Evolutionary conservation across 495 filamentous ascomycete species (phyloP).

Genomic region (Lasiosphaeris hirsuta): DNA sequence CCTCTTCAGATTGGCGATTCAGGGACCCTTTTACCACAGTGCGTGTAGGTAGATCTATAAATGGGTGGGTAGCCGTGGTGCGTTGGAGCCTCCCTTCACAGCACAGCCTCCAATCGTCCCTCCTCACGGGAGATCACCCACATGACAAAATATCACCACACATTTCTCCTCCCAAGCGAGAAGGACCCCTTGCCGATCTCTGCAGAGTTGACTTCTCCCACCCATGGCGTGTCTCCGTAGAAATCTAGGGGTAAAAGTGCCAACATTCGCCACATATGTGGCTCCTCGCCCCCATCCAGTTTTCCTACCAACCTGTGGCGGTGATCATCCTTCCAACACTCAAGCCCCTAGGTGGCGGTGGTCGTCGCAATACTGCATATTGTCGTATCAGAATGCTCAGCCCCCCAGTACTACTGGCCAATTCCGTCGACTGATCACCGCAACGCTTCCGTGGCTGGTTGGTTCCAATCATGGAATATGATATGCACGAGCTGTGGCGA

Average conservation of each 20-base stretch:
- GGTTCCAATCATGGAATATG: too few relatives aligned
- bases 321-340: too few relatives aligned
- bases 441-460: too few relatives aligned
- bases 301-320: background rate
- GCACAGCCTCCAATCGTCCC: background rate
- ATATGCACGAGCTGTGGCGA: too few relatives aligned
- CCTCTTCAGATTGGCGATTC: too few relatives aligned
- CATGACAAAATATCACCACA: background rate
- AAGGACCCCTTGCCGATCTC: slow-evolving; percentile 7
- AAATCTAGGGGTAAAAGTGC: background rate
- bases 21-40: too few relatives aligned
- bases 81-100: too few relatives aligned
- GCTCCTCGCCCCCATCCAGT: slow-evolving; percentile 4
- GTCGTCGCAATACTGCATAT: too few relatives aligned
- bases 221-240: background rate
- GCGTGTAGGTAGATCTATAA: background rate
- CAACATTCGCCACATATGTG: background rate
- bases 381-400: too few relatives aligned
- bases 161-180: background rate
- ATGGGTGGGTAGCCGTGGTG: background rate
- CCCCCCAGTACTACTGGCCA: too few relatives aligned
- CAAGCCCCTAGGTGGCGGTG: too few relatives aligned
- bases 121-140: background rate
- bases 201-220: background rate
- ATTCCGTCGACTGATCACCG: too few relatives aligned